A percentile compares a stretch with the other conserved stretches of the same genome.
These are phyloP conservation scores for Tylopilus rubrobrunneus DNA, from an alignment of 768 basidiomycete species.

Conservation along the genomic window DNA sequence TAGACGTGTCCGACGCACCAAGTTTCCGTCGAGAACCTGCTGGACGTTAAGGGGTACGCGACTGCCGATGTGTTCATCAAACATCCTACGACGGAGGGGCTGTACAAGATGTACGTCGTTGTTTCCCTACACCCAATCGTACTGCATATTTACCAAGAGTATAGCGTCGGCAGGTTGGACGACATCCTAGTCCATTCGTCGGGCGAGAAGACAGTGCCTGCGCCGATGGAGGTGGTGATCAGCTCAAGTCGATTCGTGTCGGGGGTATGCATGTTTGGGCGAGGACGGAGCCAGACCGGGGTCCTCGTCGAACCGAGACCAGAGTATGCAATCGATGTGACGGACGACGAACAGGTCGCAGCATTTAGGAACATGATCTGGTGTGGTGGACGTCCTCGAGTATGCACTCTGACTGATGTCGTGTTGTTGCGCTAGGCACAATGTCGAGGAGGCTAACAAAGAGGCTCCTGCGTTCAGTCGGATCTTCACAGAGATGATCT, in stretches of 20 bases:
- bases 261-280: conserved; percentile 1
- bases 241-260: not conserved
- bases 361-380: too few species aligned
- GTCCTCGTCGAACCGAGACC: conserved; percentile 31
- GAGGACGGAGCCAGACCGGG: conserved; percentile 14
- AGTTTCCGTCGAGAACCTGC: not conserved
- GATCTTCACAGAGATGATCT: too few species aligned
- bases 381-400: too few species aligned
- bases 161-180: not conserved
- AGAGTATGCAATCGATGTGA: conserved; percentile 25
- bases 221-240: not conserved
- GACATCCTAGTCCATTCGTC: conserved; percentile 1
- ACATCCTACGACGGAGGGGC: not conserved
- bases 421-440: too few species aligned
- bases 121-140: too few species aligned
- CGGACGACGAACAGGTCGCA: too few species aligned
- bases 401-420: too few species aligned
- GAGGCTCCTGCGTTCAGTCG: too few species aligned
- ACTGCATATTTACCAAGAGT: too few species aligned
- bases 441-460: too few species aligned
- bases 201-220: conserved; percentile 32
- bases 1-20: not conserved
- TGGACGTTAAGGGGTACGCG: not conserved
- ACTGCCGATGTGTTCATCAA: not conserved
- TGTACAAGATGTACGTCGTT: not conserved